Evolutionary conservation across 2,329 filamentous ascomycete genomes (phyloP), one percentile per base, ranked within the genome.

Genomic region (Sporothrix pallida): DNA sequence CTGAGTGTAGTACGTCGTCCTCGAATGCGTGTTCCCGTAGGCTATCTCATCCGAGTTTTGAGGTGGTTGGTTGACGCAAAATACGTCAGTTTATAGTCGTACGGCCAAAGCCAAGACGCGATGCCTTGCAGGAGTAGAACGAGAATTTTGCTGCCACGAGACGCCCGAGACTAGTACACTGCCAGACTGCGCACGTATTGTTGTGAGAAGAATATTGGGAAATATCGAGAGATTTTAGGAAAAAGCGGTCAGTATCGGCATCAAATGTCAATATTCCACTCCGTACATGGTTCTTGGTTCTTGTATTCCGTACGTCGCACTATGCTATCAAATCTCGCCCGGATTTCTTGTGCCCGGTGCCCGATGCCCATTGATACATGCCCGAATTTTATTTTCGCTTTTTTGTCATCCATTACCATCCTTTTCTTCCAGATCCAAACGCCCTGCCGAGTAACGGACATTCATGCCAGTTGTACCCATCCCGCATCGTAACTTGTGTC

Each of bases 161-260:
- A 68, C 63, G 65, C 65, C 44, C 46, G 46, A 65, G 65, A 68
- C 23, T 52, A 68, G 44, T 12, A 67, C 17, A 8, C 42, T n/a
- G 17, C 37, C 13, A 46, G 37, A 65, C 9, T 26, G 26, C 42
- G 6, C 17, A 26, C 31, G 31, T 37, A 8, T 60, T 58, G 7
- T 31, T 58, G 20, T 9, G 23, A 31, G 31, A 58, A 31, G 3
- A 58, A 54, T 37, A 37, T 8, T 37, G 26, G 13, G 6, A 31
- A 60, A 60, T 60, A 15, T 60, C 37, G 56, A 37, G 12, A 37
- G 12, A 23, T 31, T 31, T 31, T 31, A n/a, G 5, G 13, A 58
- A 60, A 13, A 60, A 60, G 56, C 56, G 56, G 56, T 60, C 56
- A 60, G 37, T 23, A 8, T n/a, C 12, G 56, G 13, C 56, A 37